phyloP scores from a whole-genome alignment of 2,329 filamentous ascomycete genomes.

The Diaporthe sp. region DNA sequence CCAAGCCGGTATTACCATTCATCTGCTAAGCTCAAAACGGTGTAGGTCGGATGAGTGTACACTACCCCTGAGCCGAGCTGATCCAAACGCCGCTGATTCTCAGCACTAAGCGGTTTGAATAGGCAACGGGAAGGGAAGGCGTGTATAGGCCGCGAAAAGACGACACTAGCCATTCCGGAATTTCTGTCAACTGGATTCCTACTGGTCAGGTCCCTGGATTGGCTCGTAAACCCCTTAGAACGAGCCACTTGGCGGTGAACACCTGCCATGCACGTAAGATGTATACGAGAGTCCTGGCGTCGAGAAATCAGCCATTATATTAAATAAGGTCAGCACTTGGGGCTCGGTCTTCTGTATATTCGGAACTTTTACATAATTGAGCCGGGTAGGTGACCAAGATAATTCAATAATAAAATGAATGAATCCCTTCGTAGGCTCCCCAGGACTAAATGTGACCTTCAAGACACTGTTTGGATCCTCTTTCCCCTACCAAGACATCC shows the following conservation, averaged over 20 bases:
- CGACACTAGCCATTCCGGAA: neutral
- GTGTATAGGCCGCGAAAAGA: neutral
- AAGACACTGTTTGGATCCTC: neutral
- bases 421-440: neutral
- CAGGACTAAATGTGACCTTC: neutral
- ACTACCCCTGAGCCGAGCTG: neutral
- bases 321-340: neutral
- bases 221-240: neutral
- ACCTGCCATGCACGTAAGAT: conserved; percentile 18
- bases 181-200: neutral
- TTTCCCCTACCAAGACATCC: neutral
- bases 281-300: conserved; percentile 8
- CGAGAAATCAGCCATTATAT: neutral
- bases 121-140: neutral
- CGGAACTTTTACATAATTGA: neutral
- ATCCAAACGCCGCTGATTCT: neutral
- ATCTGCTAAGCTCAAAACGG: neutral
- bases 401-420: neutral
- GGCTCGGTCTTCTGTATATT: neutral
- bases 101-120: conserved; percentile 1
- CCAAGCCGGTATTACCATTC: neutral
- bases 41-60: neutral
- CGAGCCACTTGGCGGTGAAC: neutral
- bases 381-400: neutral
- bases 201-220: neutral